These are phyloP conservation scores for Xerophyta viscosa DNA, from an alignment of 106 monocot species.

Conservation along the genomic window DNA sequence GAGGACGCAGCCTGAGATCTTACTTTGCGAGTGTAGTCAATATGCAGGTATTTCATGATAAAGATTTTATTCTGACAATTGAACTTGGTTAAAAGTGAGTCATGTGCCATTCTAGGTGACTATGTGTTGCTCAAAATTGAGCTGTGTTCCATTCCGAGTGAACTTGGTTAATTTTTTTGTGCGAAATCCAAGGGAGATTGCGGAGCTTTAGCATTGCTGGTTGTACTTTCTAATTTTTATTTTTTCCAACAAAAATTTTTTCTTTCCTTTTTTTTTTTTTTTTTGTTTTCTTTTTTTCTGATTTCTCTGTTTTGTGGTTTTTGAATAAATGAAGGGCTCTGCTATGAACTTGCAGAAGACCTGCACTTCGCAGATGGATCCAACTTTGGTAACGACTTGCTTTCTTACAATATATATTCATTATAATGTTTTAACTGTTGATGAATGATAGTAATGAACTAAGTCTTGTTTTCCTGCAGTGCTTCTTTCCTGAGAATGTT, in stretches of 20 bases:
- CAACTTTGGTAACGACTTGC: constrained; percentile 47
- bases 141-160: no score
- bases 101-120: no score
- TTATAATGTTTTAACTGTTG: constrained; percentile 10
- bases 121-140: no score
- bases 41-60: constrained; percentile 55
- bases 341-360: constrained; percentile 47
- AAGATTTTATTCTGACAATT: no score
- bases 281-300: neutral
- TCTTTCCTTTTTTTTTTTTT: neutral
- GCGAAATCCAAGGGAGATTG: no score
- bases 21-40: constrained; percentile 71
- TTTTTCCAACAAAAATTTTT: no score
- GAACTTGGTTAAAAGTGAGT: no score
- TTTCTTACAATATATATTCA: neutral
- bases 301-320: no score
- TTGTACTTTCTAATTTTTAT: no score
- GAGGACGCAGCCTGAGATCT: constrained; percentile 49
- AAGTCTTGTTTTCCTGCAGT: constrained; percentile 56
- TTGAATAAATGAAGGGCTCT: constrained; percentile 55
- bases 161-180: no score
- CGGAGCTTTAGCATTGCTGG: no score
- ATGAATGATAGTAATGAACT: no score
- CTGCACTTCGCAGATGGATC: constrained; percentile 76
- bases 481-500: constrained; percentile 91